Percentiles rank a stretch among this genome's conserved stretches.
Conservation (phyloP, 1,284 basidiomycete genomes). For the Moesziomyces sp. region DNA sequence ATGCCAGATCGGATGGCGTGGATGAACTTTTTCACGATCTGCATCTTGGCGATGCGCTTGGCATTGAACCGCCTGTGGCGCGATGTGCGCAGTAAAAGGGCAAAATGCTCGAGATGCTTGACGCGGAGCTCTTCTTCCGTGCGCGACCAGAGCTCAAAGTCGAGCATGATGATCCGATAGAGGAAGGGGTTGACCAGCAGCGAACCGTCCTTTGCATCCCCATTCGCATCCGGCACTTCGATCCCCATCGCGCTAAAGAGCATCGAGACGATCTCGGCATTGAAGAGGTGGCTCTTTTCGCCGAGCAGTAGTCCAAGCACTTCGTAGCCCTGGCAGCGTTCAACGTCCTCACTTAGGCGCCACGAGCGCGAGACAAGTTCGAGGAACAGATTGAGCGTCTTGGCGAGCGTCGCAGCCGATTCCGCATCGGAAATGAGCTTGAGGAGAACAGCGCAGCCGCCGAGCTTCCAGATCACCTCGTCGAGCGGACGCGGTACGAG, state of each 20-base stretch:
- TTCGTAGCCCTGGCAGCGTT: slow-evolving; percentile 74
- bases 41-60: slow-evolving; percentile 60
- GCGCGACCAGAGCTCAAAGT: slow-evolving; percentile 88
- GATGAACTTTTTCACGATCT: slow-evolving; percentile 79
- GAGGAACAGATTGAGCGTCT: slow-evolving; percentile 78
- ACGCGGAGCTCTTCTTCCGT: slow-evolving; percentile 78
- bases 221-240: slow-evolving; percentile 67
- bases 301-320: slow-evolving; percentile 81
- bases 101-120: slow-evolving; percentile 83
- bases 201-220: slow-evolving; percentile 72
- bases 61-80: slow-evolving; percentile 69
- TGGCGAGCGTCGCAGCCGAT: slow-evolving; percentile 79
- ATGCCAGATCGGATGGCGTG: slow-evolving; percentile 73
- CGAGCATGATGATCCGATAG: slow-evolving; percentile 84
- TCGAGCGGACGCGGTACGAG: slow-evolving; percentile 78
- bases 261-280: slow-evolving; percentile 79
- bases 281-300: slow-evolving; percentile 79
- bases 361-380: slow-evolving; percentile 84
- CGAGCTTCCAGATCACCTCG: slow-evolving; percentile 81
- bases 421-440: slow-evolving; percentile 72
- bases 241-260: slow-evolving; percentile 86
- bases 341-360: slow-evolving; percentile 71
- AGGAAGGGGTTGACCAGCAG: slow-evolving; percentile 80
- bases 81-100: slow-evolving; percentile 77
- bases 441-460: slow-evolving; percentile 81